Conservation (phyloP, 1,284 basidiomycete genomes). For the Apiotrichum mycotoxinovorans region DNA sequence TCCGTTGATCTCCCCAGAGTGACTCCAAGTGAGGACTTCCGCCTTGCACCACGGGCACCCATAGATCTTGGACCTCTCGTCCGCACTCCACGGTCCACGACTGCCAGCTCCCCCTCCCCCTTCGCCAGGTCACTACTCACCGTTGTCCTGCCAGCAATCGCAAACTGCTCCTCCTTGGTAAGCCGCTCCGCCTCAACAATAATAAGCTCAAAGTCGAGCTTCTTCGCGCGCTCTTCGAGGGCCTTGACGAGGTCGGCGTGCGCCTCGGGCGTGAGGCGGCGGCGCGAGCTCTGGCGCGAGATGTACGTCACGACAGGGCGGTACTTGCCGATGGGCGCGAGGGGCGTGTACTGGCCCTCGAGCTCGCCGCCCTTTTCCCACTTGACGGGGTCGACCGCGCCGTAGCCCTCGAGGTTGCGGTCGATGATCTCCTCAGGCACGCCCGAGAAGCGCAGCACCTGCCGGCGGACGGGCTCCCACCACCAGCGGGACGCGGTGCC, state of each 20-base stretch:
- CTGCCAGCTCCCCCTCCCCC: too few relatives aligned
- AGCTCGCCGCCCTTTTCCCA: conserved; percentile 22
- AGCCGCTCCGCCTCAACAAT: conserved; percentile 47
- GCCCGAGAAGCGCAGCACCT: conserved; percentile 63
- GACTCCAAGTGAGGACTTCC: too few relatives aligned
- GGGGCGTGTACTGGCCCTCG: conserved; percentile 31
- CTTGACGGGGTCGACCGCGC: conserved; percentile 40
- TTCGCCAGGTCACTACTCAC: background rate
- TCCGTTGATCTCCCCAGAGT: too few relatives aligned
- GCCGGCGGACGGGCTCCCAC: conserved; percentile 66
- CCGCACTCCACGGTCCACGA: too few relatives aligned
- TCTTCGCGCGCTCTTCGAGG: conserved; percentile 57
- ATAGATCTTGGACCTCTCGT: too few relatives aligned
- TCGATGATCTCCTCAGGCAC: conserved; percentile 49
- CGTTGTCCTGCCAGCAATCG: conserved; percentile 46
- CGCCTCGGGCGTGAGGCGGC: conserved; percentile 60
- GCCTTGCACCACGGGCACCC: too few relatives aligned
- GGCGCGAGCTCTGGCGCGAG: conserved; percentile 59
- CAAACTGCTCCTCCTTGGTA: conserved; percentile 49
- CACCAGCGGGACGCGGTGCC: conserved; percentile 57
- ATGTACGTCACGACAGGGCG: conserved; percentile 70
- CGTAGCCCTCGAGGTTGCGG: conserved; percentile 45
- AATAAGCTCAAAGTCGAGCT: conserved; percentile 62
- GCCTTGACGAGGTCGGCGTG: conserved; percentile 60
- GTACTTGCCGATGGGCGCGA: conserved; percentile 29